phyloP scores from a whole-genome alignment of 2,329 filamentous ascomycete species.

The Pseudopyrenochaeta lycopersici region DNA sequence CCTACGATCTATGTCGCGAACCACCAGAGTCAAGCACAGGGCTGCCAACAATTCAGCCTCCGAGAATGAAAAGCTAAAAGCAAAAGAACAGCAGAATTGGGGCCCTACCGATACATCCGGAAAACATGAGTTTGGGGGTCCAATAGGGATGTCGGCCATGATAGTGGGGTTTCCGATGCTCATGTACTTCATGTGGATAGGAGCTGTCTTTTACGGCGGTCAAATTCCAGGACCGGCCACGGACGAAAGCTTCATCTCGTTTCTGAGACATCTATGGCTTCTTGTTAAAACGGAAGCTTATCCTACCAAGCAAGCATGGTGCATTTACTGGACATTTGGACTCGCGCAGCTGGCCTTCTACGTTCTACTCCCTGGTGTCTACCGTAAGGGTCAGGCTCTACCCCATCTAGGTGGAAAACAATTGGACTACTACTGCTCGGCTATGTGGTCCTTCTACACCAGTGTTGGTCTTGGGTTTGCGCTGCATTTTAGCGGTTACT shows the following conservation, averaged over 20 bases:
- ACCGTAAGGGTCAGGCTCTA: constrained; percentile 86
- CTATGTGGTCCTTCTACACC: constrained; percentile 84
- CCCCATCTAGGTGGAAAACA: constrained; percentile 84
- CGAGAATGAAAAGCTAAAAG: constrained; percentile 7
- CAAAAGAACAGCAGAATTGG: too few relatives aligned
- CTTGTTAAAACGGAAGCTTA: constrained; percentile 86
- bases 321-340: constrained; percentile 94
- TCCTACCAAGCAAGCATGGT: constrained; percentile 83
- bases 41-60: too few relatives aligned
- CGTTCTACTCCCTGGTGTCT: constrained; percentile 85
- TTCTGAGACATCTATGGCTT: constrained; percentile 73
- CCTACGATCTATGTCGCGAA: too few relatives aligned
- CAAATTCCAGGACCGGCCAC: constrained; percentile 74
- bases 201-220: constrained; percentile 90
- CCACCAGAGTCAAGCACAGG: too few relatives aligned
- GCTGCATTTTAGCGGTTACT: constrained; percentile 83
- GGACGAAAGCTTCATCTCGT: constrained; percentile 73
- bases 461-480: constrained; percentile 76
- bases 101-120: too few relatives aligned
- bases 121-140: constrained; percentile 85
- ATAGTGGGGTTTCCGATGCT: constrained; percentile 93
- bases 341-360: constrained; percentile 85
- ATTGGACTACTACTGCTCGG: constrained; percentile 94
- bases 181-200: constrained; percentile 99
- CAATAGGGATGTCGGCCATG: constrained; percentile 78